Evolutionary conservation across 1,284 basidiomycete genomes (phyloP).

Genomic region (Entoloma clypeatum): DNA sequence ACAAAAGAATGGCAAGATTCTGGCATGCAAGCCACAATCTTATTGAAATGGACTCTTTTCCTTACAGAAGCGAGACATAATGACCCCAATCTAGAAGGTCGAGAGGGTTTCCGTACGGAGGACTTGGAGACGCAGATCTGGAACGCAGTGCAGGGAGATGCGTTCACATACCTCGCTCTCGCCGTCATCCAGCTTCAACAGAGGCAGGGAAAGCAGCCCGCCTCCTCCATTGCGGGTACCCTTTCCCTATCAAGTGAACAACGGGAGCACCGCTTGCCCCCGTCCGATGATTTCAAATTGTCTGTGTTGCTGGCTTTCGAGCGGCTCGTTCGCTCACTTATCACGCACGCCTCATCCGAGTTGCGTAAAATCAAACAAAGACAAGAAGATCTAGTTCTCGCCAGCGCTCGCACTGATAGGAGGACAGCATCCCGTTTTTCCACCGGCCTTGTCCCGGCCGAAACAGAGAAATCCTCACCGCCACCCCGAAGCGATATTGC

Average conservation of each 20-base stretch:
- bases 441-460: conserved; percentile 34
- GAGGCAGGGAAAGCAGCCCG: conserved; percentile 37
- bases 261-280: conserved; percentile 56
- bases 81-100: conserved; percentile 62
- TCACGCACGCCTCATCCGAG: conserved; percentile 80
- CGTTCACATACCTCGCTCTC: conserved; percentile 71
- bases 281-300: conserved; percentile 61
- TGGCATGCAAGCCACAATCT: conserved; percentile 70
- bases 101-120: conserved; percentile 68
- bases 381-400: conserved; percentile 81
- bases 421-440: conserved; percentile 46
- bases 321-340: conserved; percentile 65
- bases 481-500: conserved; percentile 79
- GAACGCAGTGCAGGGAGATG: conserved; percentile 79
- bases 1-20: conserved; percentile 65
- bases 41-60: conserved; percentile 87
- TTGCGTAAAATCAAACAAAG: conserved; percentile 88
- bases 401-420: conserved; percentile 57
- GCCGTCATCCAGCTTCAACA: conserved; percentile 52
- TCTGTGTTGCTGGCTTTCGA: conserved; percentile 69
- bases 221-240: conserved; percentile 44
- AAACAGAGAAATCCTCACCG: conserved; percentile 33
- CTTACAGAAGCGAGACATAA: conserved; percentile 71
- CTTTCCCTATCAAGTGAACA: conserved; percentile 39
- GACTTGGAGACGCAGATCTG: conserved; percentile 79